Evolutionary conservation across 306 rosid species (phyloP).

Genomic region (Urtica urens): DNA sequence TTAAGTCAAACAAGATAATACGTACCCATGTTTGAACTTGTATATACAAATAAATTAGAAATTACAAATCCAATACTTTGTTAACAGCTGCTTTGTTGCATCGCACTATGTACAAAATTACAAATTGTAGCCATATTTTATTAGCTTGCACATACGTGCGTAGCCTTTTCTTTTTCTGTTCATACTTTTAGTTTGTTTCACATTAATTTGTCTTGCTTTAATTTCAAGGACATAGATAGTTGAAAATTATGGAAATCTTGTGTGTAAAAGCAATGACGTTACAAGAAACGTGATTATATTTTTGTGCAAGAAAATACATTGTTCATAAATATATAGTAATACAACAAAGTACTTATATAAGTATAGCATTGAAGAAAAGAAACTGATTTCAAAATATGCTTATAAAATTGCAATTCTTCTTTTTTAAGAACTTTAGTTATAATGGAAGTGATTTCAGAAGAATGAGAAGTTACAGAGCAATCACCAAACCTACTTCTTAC

Average conservation of each 20-base stretch:
- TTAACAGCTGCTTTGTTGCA: not conserved
- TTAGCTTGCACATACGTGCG: not conserved
- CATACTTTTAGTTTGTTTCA: conserved; percentile 1
- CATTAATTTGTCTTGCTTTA: too few relatives aligned
- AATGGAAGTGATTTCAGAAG: too few relatives aligned
- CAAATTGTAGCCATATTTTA: not conserved
- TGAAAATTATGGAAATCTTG: not conserved
- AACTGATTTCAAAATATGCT: too few relatives aligned
- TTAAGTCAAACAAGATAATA: conserved; percentile 1
- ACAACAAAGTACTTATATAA: too few relatives aligned
- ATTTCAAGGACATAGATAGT: not conserved
- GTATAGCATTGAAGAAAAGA: too few relatives aligned
- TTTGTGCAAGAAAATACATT: too few relatives aligned
- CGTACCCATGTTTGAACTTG: not conserved
- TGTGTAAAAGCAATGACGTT: not conserved
- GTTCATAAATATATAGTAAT: too few relatives aligned
- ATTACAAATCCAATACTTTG: not conserved
- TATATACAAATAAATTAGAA: not conserved
- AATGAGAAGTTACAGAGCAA: too few relatives aligned
- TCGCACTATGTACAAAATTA: not conserved
- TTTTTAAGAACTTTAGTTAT: too few relatives aligned
- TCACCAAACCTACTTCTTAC: too few relatives aligned
- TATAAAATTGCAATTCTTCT: too few relatives aligned
- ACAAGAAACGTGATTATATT: not conserved
- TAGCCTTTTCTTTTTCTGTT: not conserved